A percentile compares a stretch with the other conserved stretches of the same genome.
Evolutionary conservation across 257 asterid species (phyloP).

Genomic region (Plantago major): DNA sequence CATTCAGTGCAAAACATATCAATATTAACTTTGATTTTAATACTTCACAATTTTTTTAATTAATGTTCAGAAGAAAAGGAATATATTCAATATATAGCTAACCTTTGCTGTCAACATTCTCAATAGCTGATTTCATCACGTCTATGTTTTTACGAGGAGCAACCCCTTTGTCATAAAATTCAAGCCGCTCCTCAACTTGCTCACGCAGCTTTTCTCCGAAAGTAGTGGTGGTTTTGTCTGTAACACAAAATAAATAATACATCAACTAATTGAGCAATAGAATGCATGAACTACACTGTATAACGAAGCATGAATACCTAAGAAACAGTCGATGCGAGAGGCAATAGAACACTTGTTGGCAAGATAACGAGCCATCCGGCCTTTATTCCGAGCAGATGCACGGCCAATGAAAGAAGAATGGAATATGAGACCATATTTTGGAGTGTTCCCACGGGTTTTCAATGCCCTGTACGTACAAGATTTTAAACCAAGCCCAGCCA

Average conservation of each 20-base stretch:
- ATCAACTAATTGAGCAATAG: neutral
- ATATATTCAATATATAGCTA: conserved; percentile 1
- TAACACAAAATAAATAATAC: neutral
- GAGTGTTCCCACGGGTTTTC: conserved; percentile 91
- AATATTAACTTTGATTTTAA: too few relatives aligned
- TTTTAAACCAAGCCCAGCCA: conserved; percentile 4
- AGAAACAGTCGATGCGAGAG: conserved; percentile 88
- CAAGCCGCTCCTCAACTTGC: conserved; percentile 96
- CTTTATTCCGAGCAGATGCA: conserved; percentile 88
- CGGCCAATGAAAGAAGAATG: conserved; percentile 99
- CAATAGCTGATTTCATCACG: conserved; percentile 79
- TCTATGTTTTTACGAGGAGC: conserved; percentile 95
- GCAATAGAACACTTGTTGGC: conserved; percentile 99
- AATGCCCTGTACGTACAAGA: conserved; percentile 67
- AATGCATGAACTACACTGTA: neutral
- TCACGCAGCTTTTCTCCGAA: conserved; percentile 96
- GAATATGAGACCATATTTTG: conserved; percentile 95
- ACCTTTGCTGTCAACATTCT: conserved; percentile 55
- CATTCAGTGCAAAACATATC: too few relatives aligned
- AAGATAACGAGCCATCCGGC: conserved; percentile 98
- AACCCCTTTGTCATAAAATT: conserved; percentile 91
- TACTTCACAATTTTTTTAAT: too few relatives aligned
- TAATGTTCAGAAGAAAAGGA: neutral
- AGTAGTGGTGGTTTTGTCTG: conserved; percentile 68
- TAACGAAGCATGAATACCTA: conserved; percentile 39